These are phyloP conservation scores for Coffea humblotiana DNA, from an alignment of 305 asterid species.

Conservation along the genomic window DNA sequence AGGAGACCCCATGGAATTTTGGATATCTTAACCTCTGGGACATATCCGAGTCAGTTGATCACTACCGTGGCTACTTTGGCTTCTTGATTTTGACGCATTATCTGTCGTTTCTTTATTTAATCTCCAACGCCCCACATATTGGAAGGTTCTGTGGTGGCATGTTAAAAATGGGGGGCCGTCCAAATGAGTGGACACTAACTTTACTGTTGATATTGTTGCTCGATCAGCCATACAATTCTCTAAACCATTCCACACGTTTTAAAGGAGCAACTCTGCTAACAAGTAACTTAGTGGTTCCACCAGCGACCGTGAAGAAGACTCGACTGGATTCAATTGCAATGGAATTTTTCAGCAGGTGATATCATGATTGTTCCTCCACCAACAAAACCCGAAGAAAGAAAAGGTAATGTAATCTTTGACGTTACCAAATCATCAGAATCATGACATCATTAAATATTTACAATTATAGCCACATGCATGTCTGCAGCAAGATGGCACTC, in stretches of 20 bases:
- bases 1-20: background rate
- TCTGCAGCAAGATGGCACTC: background rate
- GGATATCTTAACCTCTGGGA: background rate
- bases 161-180: background rate
- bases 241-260: conserved; percentile 14
- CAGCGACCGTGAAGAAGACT: background rate
- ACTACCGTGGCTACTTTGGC: background rate
- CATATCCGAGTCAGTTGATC: background rate
- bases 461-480: background rate
- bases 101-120: background rate
- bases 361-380: background rate
- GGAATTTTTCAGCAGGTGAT: background rate
- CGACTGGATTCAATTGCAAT: background rate
- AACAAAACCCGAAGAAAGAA: background rate
- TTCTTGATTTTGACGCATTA: background rate
- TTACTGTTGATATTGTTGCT: background rate
- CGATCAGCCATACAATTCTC: background rate
- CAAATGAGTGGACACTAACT: conserved; percentile 9
- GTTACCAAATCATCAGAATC: background rate
- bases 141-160: conserved; percentile 4
- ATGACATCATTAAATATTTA: background rate
- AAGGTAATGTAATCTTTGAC: background rate
- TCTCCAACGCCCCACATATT: conserved; percentile 2
- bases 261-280: background rate
- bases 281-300: background rate